Evolutionary conservation across 164 flowering plant species (phyloP).

Genomic region (Annona squamosa): DNA sequence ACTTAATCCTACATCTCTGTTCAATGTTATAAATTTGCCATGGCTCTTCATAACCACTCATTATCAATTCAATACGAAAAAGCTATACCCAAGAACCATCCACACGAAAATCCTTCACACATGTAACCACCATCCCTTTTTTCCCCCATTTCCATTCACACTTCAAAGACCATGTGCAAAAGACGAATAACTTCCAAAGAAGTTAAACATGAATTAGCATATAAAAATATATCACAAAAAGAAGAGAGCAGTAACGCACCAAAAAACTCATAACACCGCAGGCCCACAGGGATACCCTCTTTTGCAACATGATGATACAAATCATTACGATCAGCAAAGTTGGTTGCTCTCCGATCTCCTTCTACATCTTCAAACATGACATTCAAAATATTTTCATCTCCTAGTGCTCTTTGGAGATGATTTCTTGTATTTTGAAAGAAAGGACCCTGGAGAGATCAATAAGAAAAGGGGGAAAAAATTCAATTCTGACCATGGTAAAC

Average conservation of each 20-base stretch:
- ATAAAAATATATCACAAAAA: neutral
- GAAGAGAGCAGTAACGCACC: conserved; percentile 34
- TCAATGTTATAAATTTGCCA: too few relatives aligned
- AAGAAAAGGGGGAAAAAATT: neutral
- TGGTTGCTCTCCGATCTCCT: neutral
- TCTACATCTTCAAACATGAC: conserved; percentile 52
- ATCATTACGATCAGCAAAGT: conserved; percentile 1
- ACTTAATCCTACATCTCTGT: too few relatives aligned
- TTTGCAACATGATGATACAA: conserved; percentile 25
- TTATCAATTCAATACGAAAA: too few relatives aligned
- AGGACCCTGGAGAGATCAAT: conserved; percentile 50
- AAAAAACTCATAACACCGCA: conserved; percentile 53
- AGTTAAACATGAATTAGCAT: neutral
- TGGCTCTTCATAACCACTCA: too few relatives aligned
- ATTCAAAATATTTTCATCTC: conserved; percentile 65
- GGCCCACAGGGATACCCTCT: conserved; percentile 66
- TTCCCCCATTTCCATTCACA: too few relatives aligned
- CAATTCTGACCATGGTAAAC: too few relatives aligned
- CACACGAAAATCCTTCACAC: too few relatives aligned
- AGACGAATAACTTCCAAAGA: neutral
- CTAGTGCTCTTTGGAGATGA: conserved; percentile 55
- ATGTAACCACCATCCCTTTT: too few relatives aligned
- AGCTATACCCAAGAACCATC: too few relatives aligned
- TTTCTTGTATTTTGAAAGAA: conserved; percentile 34
- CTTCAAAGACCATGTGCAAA: neutral